Conservation (phyloP, 2,329 filamentous ascomycete genomes). For the Akanthomyces uredinophilus region DNA sequence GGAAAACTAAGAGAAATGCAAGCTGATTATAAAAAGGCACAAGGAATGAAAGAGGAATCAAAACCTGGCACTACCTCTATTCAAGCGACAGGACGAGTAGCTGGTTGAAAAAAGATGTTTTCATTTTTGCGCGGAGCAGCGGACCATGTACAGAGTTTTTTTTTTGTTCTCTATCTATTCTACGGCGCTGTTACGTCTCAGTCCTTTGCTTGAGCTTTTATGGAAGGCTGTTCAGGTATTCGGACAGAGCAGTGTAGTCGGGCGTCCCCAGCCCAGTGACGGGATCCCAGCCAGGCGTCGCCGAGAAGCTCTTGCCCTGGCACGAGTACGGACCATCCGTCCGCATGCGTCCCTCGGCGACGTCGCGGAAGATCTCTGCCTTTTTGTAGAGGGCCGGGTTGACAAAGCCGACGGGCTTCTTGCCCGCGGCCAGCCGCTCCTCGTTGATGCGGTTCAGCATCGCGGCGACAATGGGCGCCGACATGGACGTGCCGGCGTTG, state of each 20-base stretch:
- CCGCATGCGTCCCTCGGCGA: background rate
- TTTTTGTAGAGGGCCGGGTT: slow-evolving; percentile 14
- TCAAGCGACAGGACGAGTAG: too few species aligned
- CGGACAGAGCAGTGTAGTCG: background rate
- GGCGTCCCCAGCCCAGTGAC: background rate
- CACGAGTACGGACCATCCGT: background rate
- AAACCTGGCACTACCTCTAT: too few species aligned
- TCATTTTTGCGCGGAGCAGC: too few species aligned
- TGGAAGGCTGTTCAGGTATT: background rate
- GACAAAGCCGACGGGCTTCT: slow-evolving; percentile 33
- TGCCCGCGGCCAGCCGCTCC: slow-evolving; percentile 24
- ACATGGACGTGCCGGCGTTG: slow-evolving; percentile 16
- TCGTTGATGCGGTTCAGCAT: slow-evolving; percentile 19
- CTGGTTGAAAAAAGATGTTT: too few species aligned
- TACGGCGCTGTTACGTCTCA: too few species aligned
- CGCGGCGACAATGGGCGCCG: slow-evolving; percentile 18
- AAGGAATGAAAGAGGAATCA: too few species aligned
- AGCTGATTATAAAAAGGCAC: too few species aligned
- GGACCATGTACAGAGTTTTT: too few species aligned
- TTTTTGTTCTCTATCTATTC: too few species aligned
- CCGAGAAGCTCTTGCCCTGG: background rate
- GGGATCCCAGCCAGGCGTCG: background rate
- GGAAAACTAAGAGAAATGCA: too few species aligned
- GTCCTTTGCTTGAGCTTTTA: background rate
- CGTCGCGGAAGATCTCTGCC: slow-evolving; percentile 9